phyloP scores from a whole-genome alignment of 768 basidiomycete species.

The Tephrocybe sp. region DNA sequence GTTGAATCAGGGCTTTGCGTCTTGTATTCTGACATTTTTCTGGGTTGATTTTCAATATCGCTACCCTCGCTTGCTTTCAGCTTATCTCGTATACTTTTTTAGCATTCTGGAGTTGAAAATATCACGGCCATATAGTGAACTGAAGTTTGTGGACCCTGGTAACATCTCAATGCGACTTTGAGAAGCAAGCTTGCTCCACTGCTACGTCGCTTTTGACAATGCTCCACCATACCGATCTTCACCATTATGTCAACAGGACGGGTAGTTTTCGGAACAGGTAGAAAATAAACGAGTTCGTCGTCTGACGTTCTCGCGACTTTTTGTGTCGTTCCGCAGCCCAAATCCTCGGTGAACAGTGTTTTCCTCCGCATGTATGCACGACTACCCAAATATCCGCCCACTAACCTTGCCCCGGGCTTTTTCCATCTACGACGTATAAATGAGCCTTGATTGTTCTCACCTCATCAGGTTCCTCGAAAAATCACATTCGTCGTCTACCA shows the following conservation, averaged over 20 bases:
- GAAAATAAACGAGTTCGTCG: background rate
- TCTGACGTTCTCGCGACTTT: background rate
- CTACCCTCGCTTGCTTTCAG: too few relatives aligned
- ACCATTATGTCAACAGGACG: constrained; percentile 7
- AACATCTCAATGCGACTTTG: too few relatives aligned
- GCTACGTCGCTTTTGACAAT: background rate
- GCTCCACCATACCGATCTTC: background rate
- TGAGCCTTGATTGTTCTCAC: background rate
- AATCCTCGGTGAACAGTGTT: background rate
- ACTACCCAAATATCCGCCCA: background rate
- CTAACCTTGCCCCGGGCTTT: background rate
- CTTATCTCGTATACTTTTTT: too few relatives aligned
- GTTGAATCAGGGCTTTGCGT: too few relatives aligned
- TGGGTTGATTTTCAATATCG: too few relatives aligned
- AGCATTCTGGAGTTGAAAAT: too few relatives aligned
- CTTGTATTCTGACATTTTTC: too few relatives aligned
- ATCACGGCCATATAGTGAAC: too few relatives aligned
- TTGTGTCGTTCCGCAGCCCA: background rate
- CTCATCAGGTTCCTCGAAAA: constrained; percentile 17
- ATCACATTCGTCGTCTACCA: background rate
- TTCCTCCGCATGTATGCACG: background rate
- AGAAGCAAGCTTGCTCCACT: background rate
- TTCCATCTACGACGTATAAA: background rate
- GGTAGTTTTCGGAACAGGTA: background rate
- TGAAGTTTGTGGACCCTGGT: too few relatives aligned